phyloP scores from a whole-genome alignment of 768 basidiomycete species.

The Macrolepiota dolichaula region DNA sequence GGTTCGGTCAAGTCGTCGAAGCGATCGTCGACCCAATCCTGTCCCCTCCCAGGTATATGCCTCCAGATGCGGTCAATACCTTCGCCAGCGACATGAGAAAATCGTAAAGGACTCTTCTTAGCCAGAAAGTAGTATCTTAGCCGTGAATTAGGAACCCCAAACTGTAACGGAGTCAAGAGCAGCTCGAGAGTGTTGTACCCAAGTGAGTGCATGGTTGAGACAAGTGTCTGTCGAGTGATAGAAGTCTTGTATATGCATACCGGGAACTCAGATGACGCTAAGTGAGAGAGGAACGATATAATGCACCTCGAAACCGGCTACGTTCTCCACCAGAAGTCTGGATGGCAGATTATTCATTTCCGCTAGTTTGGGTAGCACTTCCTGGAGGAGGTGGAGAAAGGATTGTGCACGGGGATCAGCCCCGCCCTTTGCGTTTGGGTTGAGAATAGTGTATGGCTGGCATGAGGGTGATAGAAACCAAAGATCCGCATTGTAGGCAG shows the following conservation, averaged over 20 bases:
- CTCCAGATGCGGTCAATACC: constrained; percentile 34
- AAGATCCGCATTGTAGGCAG: constrained; percentile 47
- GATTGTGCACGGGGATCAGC: constrained; percentile 73
- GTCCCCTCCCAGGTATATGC: constrained; percentile 46
- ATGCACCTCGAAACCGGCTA: constrained; percentile 76
- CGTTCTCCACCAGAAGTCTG: constrained; percentile 73
- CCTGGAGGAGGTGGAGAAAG: constrained; percentile 67
- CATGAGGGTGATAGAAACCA: constrained; percentile 85
- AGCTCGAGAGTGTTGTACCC: constrained; percentile 62
- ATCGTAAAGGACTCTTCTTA: constrained; percentile 40
- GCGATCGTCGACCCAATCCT: constrained; percentile 34
- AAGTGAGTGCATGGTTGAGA: constrained; percentile 46
- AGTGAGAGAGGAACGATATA: constrained; percentile 3
- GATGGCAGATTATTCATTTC: constrained; percentile 43
- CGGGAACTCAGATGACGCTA: neutral
- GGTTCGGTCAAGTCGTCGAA: constrained; percentile 23
- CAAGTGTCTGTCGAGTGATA: constrained; percentile 53
- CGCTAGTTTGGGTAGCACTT: constrained; percentile 59
- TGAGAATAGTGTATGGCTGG: constrained; percentile 81
- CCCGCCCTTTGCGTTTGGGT: constrained; percentile 66
- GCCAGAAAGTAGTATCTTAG: constrained; percentile 80
- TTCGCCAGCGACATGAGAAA: constrained; percentile 22
- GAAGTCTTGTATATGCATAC: constrained; percentile 47
- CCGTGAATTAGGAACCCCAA: constrained; percentile 79
- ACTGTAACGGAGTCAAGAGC: constrained; percentile 72